Conservation (phyloP, 805 yeast genomes). For the Dipodascus geniculatus region DNA sequence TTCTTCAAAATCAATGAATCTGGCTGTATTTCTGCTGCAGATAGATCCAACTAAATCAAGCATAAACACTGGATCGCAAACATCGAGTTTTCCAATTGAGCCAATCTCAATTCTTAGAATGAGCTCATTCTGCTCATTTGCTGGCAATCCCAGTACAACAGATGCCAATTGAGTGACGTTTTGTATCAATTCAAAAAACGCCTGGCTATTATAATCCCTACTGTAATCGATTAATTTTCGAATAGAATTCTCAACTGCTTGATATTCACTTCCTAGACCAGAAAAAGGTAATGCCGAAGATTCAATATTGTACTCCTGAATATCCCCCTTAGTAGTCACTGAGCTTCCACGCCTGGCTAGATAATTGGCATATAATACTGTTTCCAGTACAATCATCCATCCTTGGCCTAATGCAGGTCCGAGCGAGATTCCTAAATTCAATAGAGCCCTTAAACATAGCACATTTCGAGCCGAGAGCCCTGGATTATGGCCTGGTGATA, state of each 20-base stretch:
- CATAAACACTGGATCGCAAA: slow-evolving; percentile 29
- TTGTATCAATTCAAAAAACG: slow-evolving; percentile 38
- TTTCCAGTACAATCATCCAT: slow-evolving; percentile 52
- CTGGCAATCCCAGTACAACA: background rate
- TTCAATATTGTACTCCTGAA: slow-evolving; percentile 3
- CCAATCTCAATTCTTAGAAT: background rate
- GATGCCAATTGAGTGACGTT: slow-evolving; percentile 25
- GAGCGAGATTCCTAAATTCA: slow-evolving; percentile 67
- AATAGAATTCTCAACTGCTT: slow-evolving; percentile 40
- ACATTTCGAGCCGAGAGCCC: slow-evolving; percentile 40
- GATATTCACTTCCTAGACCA: slow-evolving; percentile 34
- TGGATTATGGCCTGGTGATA: background rate
- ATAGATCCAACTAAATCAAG: slow-evolving; percentile 42
- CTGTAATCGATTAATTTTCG: slow-evolving; percentile 56
- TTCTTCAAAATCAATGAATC: slow-evolving; percentile 27
- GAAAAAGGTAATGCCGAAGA: slow-evolving; percentile 7
- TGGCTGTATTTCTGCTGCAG: slow-evolving; percentile 37
- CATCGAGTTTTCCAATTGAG: background rate
- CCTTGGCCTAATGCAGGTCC: slow-evolving; percentile 57
- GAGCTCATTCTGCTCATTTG: background rate
- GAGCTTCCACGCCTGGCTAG: slow-evolving; percentile 7
- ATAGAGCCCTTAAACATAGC: slow-evolving; percentile 64
- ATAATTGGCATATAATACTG: slow-evolving; percentile 31
- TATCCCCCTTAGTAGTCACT: slow-evolving; percentile 6
- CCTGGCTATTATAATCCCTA: slow-evolving; percentile 36